Conservation (phyloP, 768 basidiomycete species). For the Phanerodontia chrysosporium region DNA sequence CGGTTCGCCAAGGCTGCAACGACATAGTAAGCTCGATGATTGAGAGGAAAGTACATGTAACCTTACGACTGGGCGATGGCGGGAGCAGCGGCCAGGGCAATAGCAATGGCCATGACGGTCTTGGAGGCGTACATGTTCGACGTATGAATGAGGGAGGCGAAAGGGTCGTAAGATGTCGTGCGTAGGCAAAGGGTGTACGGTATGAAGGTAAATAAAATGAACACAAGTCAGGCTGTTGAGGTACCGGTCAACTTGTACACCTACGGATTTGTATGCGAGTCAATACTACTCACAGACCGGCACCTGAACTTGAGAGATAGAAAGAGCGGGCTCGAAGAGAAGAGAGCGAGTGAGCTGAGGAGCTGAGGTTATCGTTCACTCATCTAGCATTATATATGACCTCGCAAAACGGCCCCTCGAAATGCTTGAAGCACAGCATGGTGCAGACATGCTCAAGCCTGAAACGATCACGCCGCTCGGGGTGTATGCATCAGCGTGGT, state of each 20-base stretch:
- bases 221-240: slow-evolving; percentile 3
- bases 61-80: not conserved
- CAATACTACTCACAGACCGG: slow-evolving; percentile 1
- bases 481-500: not conserved
- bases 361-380: not conserved
- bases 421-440: not conserved
- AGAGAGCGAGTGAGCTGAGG: not conserved
- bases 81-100: not conserved
- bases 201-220: not conserved
- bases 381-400: not conserved
- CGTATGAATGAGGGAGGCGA: no score
- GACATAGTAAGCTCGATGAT: no score
- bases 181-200: not conserved
- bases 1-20: not conserved
- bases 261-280: no score
- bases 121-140: slow-evolving; percentile 2
- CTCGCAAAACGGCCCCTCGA: not conserved
- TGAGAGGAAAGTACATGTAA: not conserved
- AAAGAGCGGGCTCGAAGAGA: not conserved
- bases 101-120: slow-evolving; percentile 1
- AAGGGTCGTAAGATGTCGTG: not conserved
- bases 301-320: not conserved
- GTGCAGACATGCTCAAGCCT: not conserved
- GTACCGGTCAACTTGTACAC: not conserved
- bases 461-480: not conserved